These are phyloP conservation scores for Scortechinia acanthostroma DNA, from an alignment of 2,329 filamentous ascomycete species.

Conservation along the genomic window DNA sequence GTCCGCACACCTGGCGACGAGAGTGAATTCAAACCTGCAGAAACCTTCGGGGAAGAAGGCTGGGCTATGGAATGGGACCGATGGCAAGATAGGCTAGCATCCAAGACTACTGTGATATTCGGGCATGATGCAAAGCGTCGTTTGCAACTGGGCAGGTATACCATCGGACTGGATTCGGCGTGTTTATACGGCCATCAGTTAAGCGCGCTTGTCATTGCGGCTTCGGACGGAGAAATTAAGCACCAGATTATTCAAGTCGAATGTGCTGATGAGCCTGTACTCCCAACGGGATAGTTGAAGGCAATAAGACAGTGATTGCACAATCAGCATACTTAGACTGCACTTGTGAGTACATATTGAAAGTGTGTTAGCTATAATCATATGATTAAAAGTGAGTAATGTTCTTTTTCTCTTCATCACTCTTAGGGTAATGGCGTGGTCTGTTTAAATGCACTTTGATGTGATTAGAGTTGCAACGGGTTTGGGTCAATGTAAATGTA, in stretches of 20 bases:
- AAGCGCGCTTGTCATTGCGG: neutral
- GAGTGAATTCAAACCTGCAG: neutral
- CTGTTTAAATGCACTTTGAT: too few relatives aligned
- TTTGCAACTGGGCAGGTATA: neutral
- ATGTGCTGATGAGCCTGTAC: neutral
- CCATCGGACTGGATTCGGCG: neutral
- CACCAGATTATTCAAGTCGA: neutral
- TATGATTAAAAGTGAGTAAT: too few relatives aligned
- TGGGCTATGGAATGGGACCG: neutral
- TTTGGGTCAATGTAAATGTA: too few relatives aligned
- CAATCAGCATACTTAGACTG: too few relatives aligned
- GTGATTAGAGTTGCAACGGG: too few relatives aligned
- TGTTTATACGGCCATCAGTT: neutral
- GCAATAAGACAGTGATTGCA: too few relatives aligned
- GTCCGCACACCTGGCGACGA: conserved; percentile 30
- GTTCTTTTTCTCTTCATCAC: too few relatives aligned
- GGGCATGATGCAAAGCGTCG: neutral
- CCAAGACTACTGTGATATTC: neutral
- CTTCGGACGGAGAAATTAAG: neutral
- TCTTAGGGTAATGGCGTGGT: too few relatives aligned
- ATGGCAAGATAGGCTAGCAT: neutral
- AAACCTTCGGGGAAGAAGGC: neutral
- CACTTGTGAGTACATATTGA: too few relatives aligned
- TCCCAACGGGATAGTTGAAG: too few relatives aligned
- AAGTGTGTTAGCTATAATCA: too few relatives aligned